Evolutionary conservation across 768 basidiomycete genomes (phyloP), one percentile per base, ranked within the genome.

Genomic region (Gyrodon lividus): DNA sequence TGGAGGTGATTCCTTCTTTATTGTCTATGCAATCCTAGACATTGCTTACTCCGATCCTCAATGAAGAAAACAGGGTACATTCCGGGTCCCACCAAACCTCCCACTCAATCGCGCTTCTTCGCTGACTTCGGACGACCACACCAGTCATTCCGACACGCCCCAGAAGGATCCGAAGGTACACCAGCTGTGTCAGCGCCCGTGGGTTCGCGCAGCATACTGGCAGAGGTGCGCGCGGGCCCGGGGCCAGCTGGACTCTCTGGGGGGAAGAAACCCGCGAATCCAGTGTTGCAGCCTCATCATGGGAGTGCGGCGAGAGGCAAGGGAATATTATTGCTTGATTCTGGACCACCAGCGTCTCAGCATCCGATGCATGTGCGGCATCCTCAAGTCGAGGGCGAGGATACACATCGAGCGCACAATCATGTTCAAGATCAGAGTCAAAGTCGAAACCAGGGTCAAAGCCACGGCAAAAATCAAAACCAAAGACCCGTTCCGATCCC

Each of bases 101-200:
- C 70, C 5, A 61, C 71, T 19, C 74, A 56, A 31, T 51, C 59
- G 26, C 60, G 39, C 24, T 58, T 56, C 16, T 54, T 55, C 20
- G 31, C 37, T 19, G 60, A 64, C 33, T 31, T 52, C 43, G 60
- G 70, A 28, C 66, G 67, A 49, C 48, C 57, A 20, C 62, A 64
- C 5, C 58, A 60, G 20, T 84, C 86, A 1, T 87, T 84, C 65
- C 75, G 84, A 46, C 77, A 76, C 48, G 79, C 77, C 0, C 84
- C 83, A 8, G 64, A 63, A 43, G 64, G 57, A n/a, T 58, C 61
- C n/a, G 65, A 70, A 19, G 54, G 51, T 1, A 63, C 69, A 6
- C 77, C 82, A 5, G 68, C 77, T 0, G 68, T 89, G 6, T 89
- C 86, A 14, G 86, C 83, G 2, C 87, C 87, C 0, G 70, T 87